These are phyloP conservation scores for Globisporangium takayamanum DNA, from an alignment of 352 stramenopile species.

Conservation along the genomic window DNA sequence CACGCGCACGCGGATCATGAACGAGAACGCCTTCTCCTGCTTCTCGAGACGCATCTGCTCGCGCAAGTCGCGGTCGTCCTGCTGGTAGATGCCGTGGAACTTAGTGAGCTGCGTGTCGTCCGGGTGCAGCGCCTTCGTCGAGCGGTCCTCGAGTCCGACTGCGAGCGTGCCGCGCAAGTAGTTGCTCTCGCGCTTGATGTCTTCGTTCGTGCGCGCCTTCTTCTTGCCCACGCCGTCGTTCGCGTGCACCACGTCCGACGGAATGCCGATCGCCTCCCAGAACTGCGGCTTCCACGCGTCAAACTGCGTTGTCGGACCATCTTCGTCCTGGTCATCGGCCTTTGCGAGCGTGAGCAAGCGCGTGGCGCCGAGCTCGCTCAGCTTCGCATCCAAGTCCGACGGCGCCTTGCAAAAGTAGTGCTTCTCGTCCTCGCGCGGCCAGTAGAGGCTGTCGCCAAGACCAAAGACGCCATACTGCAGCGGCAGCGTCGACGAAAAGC, in stretches of 20 bases:
- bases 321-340: conserved; percentile 79
- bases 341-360: conserved; percentile 47
- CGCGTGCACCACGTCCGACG: conserved; percentile 40
- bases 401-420: conserved; percentile 83
- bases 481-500: conserved; percentile 48
- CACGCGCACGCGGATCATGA: conserved; percentile 97
- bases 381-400: conserved; percentile 60
- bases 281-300: conserved; percentile 66
- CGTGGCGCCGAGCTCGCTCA: conserved; percentile 68
- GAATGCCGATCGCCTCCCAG: conserved; percentile 70
- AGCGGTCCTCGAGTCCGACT: conserved; percentile 57
- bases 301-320: conserved; percentile 68
- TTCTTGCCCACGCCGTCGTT: conserved; percentile 35
- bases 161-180: conserved; percentile 66
- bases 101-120: conserved; percentile 88
- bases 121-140: conserved; percentile 58
- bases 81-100: conserved; percentile 98
- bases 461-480: conserved; percentile 78
- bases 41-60: conserved; percentile 74
- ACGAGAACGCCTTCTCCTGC: conserved; percentile 91
- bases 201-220: conserved; percentile 76
- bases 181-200: conserved; percentile 81
- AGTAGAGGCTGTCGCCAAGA: conserved; percentile 77
- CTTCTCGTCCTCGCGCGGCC: conserved; percentile 73
- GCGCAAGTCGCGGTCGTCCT: conserved; percentile 91